Base-by-base conservation (phyloP, 306 rosid genomes). In the Lotus japonicus region DNA sequence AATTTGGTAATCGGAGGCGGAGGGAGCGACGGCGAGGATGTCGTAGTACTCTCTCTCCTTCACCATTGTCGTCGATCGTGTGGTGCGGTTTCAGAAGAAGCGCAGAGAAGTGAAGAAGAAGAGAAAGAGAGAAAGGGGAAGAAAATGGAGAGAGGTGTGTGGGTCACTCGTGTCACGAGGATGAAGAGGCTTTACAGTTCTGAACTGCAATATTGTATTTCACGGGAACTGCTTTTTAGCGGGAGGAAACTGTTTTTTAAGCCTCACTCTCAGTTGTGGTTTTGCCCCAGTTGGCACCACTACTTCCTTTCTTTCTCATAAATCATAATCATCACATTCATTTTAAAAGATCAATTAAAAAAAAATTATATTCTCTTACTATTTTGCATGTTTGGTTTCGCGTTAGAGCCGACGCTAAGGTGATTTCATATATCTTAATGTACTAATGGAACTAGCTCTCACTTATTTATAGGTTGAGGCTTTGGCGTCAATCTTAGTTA, bases 21-120 rank as follows among this genome's bases (percentile, higher is more conserved):
- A 82, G 57, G 92, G 83, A 69, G 67, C 11, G 70, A 94, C 83
- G 18, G 86, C 80, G 48, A 90, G 94, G 65, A 88, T 80, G 35
- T 94, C 96, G 64, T 94, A 94, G 76, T 77, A 90, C 84, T 94
- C 97, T 1, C 89, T 76, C 71, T 94, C 99, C 49, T 82, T 90
- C 60, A 81, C 92, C 99, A 88, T 92, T 21, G 68, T 31, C 61
- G 43, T 38, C 43, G 43, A 21, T 21, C 26, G 1, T 21, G 7
- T 21, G 7, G 61, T 18, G 68, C 12, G 63, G n/a, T 73, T 54
- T 13, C 10, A 43, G 66, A 46, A 68, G 56, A 18, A 66, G 42
- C n/a, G n/a, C n/a, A 23, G 21, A 23, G 39, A 5, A 16, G 9
- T 13, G n/a, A 48, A 56, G 54, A 45, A 62, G 8, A 9, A 60